phyloP scores from a whole-genome alignment of 345 rosid genomes.

The Ailanthus altissimus region DNA sequence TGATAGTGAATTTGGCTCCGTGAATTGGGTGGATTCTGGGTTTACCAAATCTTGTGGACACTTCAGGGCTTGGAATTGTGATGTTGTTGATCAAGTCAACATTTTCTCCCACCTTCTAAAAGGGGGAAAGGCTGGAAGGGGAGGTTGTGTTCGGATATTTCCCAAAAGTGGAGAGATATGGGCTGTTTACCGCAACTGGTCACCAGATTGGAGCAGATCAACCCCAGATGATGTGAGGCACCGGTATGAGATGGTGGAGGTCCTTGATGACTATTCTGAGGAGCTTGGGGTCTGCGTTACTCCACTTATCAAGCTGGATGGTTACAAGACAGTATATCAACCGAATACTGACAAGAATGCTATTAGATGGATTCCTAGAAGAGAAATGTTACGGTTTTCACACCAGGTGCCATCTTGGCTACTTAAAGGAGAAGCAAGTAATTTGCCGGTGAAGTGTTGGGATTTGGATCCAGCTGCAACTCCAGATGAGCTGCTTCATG shows the following conservation, averaged over 20 bases:
- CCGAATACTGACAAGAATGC: conserved; percentile 53
- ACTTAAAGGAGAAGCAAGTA: conserved; percentile 60
- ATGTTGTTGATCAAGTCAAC: conserved; percentile 85
- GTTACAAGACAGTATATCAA: conserved; percentile 90
- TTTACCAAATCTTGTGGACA: conserved; percentile 97
- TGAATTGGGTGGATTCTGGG: conserved; percentile 82
- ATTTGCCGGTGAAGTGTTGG: conserved; percentile 80
- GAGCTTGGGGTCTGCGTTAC: conserved; percentile 80
- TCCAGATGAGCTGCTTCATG: conserved; percentile 86
- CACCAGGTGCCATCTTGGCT: conserved; percentile 94
- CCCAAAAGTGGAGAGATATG: conserved; percentile 89
- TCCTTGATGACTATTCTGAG: conserved; percentile 87
- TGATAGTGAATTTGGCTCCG: conserved; percentile 78
- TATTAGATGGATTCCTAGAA: conserved; percentile 84
- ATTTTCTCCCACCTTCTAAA: conserved; percentile 85
- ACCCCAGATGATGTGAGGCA: conserved; percentile 86
- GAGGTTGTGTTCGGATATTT: conserved; percentile 94
- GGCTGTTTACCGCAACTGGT: conserved; percentile 96
- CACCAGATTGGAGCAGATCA: conserved; percentile 73
- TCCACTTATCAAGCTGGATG: conserved; percentile 73
- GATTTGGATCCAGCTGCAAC: conserved; percentile 98
- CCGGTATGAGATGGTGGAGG: conserved; percentile 96
- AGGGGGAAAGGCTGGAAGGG: conserved; percentile 92
- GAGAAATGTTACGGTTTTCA: conserved; percentile 87
- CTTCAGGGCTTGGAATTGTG: conserved; percentile 84